phyloP scores from a whole-genome alignment of 768 basidiomycete genomes.

The Naganishia antarctica region DNA sequence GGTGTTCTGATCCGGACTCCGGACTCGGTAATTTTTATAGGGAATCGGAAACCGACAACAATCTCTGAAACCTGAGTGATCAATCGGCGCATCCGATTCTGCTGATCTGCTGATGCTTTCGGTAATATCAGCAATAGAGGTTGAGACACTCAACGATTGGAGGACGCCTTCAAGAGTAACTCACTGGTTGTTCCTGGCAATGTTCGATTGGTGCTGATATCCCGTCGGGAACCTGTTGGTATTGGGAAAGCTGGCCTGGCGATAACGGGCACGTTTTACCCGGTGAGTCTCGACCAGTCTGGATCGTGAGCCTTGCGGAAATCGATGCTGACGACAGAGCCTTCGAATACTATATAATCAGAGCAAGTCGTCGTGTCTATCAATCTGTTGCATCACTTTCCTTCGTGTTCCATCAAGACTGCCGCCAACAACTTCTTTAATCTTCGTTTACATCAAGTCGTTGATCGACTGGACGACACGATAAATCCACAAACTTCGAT shows the following conservation, averaged over 20 bases:
- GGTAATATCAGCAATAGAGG: background rate
- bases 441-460: slow-evolving; percentile 3
- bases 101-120: background rate
- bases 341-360: slow-evolving; percentile 6
- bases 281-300: background rate
- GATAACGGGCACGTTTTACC: too few species aligned
- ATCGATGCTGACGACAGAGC: too few species aligned
- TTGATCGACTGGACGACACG: slow-evolving; percentile 1
- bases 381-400: background rate
- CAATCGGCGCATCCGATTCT: background rate
- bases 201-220: background rate
- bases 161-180: too few species aligned
- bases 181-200: slow-evolving; percentile 13
- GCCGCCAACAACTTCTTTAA: background rate
- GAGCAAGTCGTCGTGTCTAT: too few species aligned
- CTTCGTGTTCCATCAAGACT: too few species aligned
- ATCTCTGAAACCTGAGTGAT: too few species aligned
- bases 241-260: too few species aligned
- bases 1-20: too few species aligned
- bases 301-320: background rate
- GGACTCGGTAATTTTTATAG: too few species aligned
- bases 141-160: slow-evolving; percentile 14
- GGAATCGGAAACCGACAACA: too few species aligned
- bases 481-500: background rate
- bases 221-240: slow-evolving; percentile 1